Evolutionary conservation across 2,329 filamentous ascomycete species (phyloP), one percentile per base, ranked within the genome.

Genomic region (Botrytis sinoallii): DNA sequence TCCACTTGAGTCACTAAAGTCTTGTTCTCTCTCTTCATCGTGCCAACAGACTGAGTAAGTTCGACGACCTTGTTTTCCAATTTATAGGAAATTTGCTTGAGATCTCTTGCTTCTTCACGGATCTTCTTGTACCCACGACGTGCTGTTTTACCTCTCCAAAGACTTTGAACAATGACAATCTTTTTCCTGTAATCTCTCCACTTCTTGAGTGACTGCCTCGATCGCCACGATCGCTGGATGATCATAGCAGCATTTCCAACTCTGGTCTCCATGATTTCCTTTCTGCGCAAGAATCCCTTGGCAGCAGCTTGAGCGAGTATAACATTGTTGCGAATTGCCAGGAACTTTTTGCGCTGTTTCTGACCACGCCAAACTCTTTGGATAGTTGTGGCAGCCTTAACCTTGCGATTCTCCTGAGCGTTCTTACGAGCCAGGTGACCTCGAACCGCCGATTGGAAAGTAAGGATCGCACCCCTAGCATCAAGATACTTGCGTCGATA

Each of bases 11-110:
- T 91, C 78, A 92, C 87, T 75, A 99, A 88, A 74, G 89, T 89
- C 86, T 97, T 98, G 88, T 99, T 99, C 84, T 97, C 93, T 76
- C 91, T 89, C 86, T 97, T 97, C 88, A 97, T 92, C 16, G 94
- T 91, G 77, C 96, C 95, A 79, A 99, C 85, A 68, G 92, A 93
- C 83, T 99, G 96, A 1, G 96, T 99, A 80, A 99, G 88, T 85
- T 99, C 96, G 76, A 99, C 94, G 76, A 99, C 96, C 90, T 99
- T 99, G 88, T 99, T 98, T 84, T 99, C 96, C 79, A 99, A 86
- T 86, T 97, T 98, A 87, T 99, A 99, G 3, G 96, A 98, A 79
- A 99, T 99, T 84, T 98, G 95, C 87, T 98, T 98, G 82, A 99
- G 89, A 85, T 99, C 97, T 81, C 96, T 93, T 77, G 96, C 96